Base-by-base conservation (phyloP, 2,329 filamentous ascomycete genomes). In the Septoria petroselini region DNA sequence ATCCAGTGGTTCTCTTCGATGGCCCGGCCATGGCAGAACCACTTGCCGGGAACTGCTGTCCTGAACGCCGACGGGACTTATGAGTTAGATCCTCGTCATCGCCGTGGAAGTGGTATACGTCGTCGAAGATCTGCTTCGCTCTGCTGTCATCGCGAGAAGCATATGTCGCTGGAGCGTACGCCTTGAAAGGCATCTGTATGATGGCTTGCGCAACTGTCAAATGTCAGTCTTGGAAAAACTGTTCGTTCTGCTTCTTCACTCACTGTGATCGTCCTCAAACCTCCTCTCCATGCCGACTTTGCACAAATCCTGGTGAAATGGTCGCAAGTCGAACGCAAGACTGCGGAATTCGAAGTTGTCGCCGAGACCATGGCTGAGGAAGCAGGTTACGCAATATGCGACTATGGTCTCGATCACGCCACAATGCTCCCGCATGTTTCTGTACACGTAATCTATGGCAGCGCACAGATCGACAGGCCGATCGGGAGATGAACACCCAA, bases 311-410 rank as follows among this genome's bases (percentile, higher is more conserved):
- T 67, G 65, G 33, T 70, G 65, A 54, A 75, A 74, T 4, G 62
- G 60, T 5, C 65, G 59, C 8, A 70, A 59, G 5, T 71, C 66
- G 33, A 59, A 68, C 1, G 66, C 65, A 8, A 71, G 51, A 11
- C 64, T 53, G 17, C 64, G 60, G 58, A 76, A 75, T 2, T 66
- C 65, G 8, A 52, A 45, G 34, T 68, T 61, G 17, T 66, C 44
- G 2, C 59, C 66, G 3, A 75, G 63, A 12, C 57, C 55, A 51
- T 75, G 71, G 7, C 62, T 60, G 15, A 74, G 59, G 50, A 71
- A 74, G 58, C 74, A 75, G 5, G 64, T 61, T 15, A 75, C 62
- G 50, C 71, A 74, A 58, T 74, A 75, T 54, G 72, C 66, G 41
- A 73, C 61, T 12, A 75, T 60, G 0, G 66, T 68, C 34, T 72